A percentile compares a stretch with the other conserved stretches of the same genome.
Evolutionary conservation across 371 early-diverging fungal genomes (phyloP).

Genomic region (Mucor lusitanicus): DNA sequence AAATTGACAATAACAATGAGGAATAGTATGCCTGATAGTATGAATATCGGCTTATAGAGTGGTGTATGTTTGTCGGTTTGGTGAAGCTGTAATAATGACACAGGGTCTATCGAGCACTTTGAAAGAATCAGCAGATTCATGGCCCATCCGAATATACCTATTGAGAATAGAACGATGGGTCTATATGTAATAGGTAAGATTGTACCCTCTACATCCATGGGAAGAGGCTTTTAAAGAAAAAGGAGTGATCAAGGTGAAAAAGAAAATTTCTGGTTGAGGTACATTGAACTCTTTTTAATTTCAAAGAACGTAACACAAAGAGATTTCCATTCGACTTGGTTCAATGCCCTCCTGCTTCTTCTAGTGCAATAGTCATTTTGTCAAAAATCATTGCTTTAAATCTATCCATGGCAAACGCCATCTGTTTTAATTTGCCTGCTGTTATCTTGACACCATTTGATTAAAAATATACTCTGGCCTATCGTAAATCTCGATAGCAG

Average conservation of each 20-base stretch:
- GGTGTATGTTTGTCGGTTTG: constrained; percentile 37
- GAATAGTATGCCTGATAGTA: constrained; percentile 41
- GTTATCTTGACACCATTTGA: too few relatives aligned
- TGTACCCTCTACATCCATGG: constrained; percentile 24
- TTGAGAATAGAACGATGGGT: constrained; percentile 69
- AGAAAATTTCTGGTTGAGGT: neutral
- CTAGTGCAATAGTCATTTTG: too few relatives aligned
- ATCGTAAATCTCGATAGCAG: too few relatives aligned
- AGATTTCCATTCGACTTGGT: neutral
- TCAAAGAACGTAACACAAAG: neutral
- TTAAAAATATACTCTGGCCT: too few relatives aligned
- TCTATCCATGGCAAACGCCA: too few relatives aligned
- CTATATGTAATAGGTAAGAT: constrained; percentile 64
- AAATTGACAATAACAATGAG: constrained; percentile 38
- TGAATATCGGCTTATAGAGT: constrained; percentile 46
- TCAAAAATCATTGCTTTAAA: too few relatives aligned
- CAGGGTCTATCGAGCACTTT: constrained; percentile 61
- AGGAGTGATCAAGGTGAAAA: neutral
- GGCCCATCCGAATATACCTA: constrained; percentile 82
- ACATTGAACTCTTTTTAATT: neutral
- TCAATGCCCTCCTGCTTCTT: too few relatives aligned
- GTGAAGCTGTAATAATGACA: constrained; percentile 54
- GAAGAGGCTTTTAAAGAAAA: neutral
- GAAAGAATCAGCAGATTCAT: constrained; percentile 68
- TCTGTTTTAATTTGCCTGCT: too few relatives aligned